Conservation (phyloP, 495 filamentous ascomycete genomes). For the Glonium stellatum region DNA sequence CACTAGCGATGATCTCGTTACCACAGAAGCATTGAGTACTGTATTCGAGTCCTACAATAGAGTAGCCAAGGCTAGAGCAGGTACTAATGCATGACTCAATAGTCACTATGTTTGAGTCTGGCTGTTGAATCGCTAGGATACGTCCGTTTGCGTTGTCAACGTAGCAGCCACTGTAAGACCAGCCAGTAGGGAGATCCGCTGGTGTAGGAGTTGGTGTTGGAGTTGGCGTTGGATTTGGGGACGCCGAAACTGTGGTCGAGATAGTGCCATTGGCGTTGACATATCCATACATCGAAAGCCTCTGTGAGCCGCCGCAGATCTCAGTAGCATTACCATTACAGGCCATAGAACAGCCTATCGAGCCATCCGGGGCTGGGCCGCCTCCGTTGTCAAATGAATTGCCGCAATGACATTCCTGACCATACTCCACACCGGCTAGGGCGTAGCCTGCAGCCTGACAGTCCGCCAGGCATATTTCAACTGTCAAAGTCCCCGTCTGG, state of each 20-base stretch:
- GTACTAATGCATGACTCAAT: slow-evolving; percentile 6
- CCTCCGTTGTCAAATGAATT: slow-evolving; percentile 23
- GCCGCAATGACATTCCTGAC: slow-evolving; percentile 29
- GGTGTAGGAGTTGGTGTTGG: neutral
- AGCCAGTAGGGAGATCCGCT: slow-evolving; percentile 7
- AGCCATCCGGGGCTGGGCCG: slow-evolving; percentile 21
- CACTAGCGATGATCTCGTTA: slow-evolving; percentile 6
- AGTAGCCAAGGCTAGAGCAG: slow-evolving; percentile 5
- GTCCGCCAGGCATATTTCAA: slow-evolving; percentile 6
- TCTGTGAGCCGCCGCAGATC: slow-evolving; percentile 12
- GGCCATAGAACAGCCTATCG: slow-evolving; percentile 26
- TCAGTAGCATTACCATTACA: slow-evolving; percentile 10
- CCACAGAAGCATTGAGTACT: slow-evolving; percentile 13
- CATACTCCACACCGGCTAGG: slow-evolving; percentile 20
- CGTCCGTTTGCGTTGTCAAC: slow-evolving; percentile 6
- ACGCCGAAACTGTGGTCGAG: neutral
- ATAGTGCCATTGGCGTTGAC: neutral
- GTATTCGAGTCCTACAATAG: slow-evolving; percentile 10
- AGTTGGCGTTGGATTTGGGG: neutral
- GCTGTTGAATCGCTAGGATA: slow-evolving; percentile 6
- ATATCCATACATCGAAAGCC: slow-evolving; percentile 8
- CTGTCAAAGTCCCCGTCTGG: slow-evolving; percentile 7
- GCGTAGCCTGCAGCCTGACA: slow-evolving; percentile 8
- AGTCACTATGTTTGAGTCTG: slow-evolving; percentile 3
- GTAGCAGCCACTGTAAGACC: slow-evolving; percentile 14